Evolutionary conservation across 805 yeast species (phyloP).

Genomic region (Yamadazyma laniorum): DNA sequence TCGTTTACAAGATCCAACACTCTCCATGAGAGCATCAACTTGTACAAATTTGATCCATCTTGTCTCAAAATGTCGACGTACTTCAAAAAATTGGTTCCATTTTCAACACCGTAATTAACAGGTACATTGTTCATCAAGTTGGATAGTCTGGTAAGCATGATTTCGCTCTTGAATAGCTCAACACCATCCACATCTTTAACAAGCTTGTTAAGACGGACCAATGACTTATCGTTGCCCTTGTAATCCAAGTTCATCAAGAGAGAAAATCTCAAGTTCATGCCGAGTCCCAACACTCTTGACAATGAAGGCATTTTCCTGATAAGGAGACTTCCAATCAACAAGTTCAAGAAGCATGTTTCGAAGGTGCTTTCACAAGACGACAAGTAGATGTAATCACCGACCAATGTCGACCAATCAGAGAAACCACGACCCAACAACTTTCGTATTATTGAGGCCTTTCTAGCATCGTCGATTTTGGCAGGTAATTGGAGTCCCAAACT

Average conservation of each 20-base stretch:
- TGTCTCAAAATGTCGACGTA: constrained; percentile 29
- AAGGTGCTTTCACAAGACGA: constrained; percentile 28
- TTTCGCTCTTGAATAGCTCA: constrained; percentile 26
- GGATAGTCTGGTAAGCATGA: constrained; percentile 24
- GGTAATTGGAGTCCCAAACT: constrained; percentile 31
- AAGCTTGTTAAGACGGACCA: constrained; percentile 23
- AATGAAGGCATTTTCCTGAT: constrained; percentile 20
- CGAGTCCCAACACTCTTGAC: constrained; percentile 19
- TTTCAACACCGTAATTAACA: constrained; percentile 24
- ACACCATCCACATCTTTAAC: constrained; percentile 32
- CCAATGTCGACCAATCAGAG: constrained; percentile 8
- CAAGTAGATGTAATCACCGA: constrained; percentile 27
- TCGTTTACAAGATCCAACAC: constrained; percentile 32
- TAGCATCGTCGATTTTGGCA: constrained; percentile 14
- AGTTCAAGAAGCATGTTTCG: constrained; percentile 32
- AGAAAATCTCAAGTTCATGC: constrained; percentile 24
- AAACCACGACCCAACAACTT: constrained; percentile 13
- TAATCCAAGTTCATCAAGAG: constrained; percentile 31
- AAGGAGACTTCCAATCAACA: constrained; percentile 29
- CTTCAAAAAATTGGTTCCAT: constrained; percentile 28
- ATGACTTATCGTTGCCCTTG: constrained; percentile 22
- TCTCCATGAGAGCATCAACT: constrained; percentile 35
- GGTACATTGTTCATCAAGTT: constrained; percentile 24
- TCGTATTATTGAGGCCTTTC: constrained; percentile 15
- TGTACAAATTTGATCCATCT: constrained; percentile 23